These are phyloP conservation scores for Crithidia sp. DNA, from an alignment of 208 protist species.

Conservation along the genomic window DNA sequence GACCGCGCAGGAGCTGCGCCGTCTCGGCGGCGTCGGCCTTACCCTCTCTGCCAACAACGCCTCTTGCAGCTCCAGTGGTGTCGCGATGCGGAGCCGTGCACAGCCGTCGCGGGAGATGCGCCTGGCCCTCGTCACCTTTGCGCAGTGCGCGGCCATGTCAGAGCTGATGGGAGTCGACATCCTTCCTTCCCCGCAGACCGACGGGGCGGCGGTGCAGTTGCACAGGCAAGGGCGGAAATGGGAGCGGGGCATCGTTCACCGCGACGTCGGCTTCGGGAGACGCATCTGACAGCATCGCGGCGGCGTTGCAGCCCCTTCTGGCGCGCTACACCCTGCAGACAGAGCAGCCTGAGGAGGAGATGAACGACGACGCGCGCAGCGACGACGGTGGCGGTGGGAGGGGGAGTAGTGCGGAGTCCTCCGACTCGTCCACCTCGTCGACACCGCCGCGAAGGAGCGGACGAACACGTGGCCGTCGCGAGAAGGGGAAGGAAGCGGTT, in stretches of 20 bases:
- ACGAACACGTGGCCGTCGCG: too few relatives aligned
- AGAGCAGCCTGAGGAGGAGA: background rate
- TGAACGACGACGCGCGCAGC: slow-evolving; percentile 4
- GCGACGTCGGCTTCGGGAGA: slow-evolving; percentile 13
- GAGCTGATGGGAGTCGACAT: slow-evolving; percentile 54
- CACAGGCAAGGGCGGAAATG: background rate
- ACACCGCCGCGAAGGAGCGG: background rate
- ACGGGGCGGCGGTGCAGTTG: background rate
- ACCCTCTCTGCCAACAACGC: background rate
- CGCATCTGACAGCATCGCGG: slow-evolving; percentile 28
- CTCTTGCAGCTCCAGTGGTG: background rate
- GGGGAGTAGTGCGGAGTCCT: background rate
- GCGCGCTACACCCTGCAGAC: slow-evolving; percentile 47
- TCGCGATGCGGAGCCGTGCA: slow-evolving; percentile 6
- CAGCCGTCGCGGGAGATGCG: slow-evolving; percentile 26
- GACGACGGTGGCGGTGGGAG: background rate
- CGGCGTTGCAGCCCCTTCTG: slow-evolving; percentile 49
- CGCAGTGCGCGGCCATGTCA: slow-evolving; percentile 78
- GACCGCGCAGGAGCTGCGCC: slow-evolving; percentile 58
- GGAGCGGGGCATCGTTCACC: background rate
- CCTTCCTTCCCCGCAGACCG: slow-evolving; percentile 12
- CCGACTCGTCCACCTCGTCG: slow-evolving; percentile 6
- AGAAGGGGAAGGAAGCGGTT: background rate
- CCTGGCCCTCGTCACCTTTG: slow-evolving; percentile 68
- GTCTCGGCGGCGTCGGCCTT: slow-evolving; percentile 3